Evolutionary conservation across 352 stramenopile species (phyloP), one percentile per base, ranked within the genome.

Genomic region (Phytophthora niederhauseri): DNA sequence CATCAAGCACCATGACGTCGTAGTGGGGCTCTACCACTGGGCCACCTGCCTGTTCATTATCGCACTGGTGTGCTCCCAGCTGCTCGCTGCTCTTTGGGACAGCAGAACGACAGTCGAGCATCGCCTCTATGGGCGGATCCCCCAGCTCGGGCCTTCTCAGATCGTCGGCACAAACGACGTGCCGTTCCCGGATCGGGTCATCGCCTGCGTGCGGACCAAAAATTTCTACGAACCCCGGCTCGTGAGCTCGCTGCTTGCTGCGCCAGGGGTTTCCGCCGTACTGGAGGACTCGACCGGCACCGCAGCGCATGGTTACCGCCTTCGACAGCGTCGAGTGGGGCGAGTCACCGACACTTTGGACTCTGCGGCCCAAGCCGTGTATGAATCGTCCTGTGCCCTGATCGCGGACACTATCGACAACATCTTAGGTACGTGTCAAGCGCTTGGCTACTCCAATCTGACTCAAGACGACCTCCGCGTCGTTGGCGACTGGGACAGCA

Each of bases 381-480:
- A 43, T 5, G 9, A 43, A 26, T 57, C 26, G 0, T 48, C 43
- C 4, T 64, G 57, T 20, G 20, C 4, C 7, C 62, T 68, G 19
- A 65, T 70, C 0, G 48, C 20, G 2, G 4, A 38, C 15, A 77
- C 72, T 3, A 55, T 80, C 1, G 68, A 76, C 7, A n/a, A 26
- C 1, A 71, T 76, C n/a, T 48, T 75, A 3, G 14, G 54, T 1
- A 45, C 17, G 1, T 79, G 72, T 11, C 2, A 8, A 3, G 15
- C 46, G 0, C 50, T 79, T 4, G 64, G 64, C 4, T 76, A 71
- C 38, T 38, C 8, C 5, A 73, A 64, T 24, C 24, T 76, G 11
- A 74, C 68, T 0, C 64, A 55, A 9, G 68, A 71, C 15, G n/a
- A 34, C 11, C 66, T 76, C 4, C 61, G 76, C 17, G 34, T 74